Conservation (phyloP, 2,329 filamentous ascomycete species). For the Neodidymelliopsis sp. region DNA sequence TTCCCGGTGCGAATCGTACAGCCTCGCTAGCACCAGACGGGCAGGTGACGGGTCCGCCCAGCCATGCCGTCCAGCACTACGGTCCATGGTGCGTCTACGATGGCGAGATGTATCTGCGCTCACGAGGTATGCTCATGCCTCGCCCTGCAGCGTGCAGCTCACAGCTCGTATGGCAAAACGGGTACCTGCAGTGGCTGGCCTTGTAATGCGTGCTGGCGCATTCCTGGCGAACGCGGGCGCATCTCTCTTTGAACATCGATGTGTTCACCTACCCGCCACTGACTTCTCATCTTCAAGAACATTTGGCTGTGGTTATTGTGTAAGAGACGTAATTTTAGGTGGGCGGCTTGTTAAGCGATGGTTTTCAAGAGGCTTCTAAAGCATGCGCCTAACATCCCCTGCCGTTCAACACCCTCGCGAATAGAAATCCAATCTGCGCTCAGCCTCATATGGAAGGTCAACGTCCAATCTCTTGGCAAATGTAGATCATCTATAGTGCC, state of each 20-base stretch:
- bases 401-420: conserved; percentile 8
- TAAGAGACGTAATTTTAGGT: neutral
- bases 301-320: neutral
- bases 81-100: conserved; percentile 7
- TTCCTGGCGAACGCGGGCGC: neutral
- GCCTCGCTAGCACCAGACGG: conserved; percentile 15
- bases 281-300: neutral
- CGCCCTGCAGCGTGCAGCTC: conserved; percentile 15
- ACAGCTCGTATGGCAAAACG: conserved; percentile 17
- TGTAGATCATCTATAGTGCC: conserved; percentile 19
- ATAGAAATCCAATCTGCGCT: conserved; percentile 6
- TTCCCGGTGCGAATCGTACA: neutral
- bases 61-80: conserved; percentile 19
- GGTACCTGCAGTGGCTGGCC: conserved; percentile 28
- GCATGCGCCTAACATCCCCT: conserved; percentile 16
- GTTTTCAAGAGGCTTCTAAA: conserved; percentile 5
- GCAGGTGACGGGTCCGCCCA: conserved; percentile 26
- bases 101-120: conserved; percentile 9
- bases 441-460: conserved; percentile 22
- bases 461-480: conserved; percentile 18
- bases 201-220: neutral
- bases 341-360: neutral
- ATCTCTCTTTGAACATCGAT: neutral
- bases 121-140: conserved; percentile 9
- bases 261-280: neutral